A percentile compares a stretch with the other conserved stretches of the same genome.
Conservation (phyloP, 1,284 basidiomycete genomes). For the Boletus sp. region DNA sequence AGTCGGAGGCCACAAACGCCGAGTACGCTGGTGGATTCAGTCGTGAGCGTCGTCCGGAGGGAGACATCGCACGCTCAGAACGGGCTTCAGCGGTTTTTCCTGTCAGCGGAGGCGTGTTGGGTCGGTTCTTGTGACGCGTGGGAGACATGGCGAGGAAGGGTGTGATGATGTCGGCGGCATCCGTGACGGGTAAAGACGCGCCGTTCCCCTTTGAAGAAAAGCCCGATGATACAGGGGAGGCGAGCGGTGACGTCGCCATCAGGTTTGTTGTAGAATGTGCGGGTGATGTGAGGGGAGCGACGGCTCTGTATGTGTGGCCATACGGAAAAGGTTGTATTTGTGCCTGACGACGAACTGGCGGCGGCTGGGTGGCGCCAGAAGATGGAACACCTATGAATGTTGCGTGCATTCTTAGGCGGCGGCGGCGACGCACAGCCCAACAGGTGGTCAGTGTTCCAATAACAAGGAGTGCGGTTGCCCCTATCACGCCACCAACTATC, state of each 20-base stretch:
- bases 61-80: conserved; percentile 6
- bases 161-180: conserved; percentile 28
- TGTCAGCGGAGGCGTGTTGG: background rate
- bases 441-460: conserved; percentile 22
- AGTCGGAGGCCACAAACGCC: background rate
- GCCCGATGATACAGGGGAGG: conserved; percentile 1
- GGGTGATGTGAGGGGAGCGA: conserved; percentile 7
- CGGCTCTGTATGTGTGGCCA: conserved; percentile 4
- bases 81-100: conserved; percentile 14
- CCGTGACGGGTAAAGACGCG: conserved; percentile 8
- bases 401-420: conserved; percentile 7
- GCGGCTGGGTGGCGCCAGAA: conserved; percentile 4
- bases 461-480: conserved; percentile 15
- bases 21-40: conserved; percentile 35
- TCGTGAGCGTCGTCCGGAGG: conserved; percentile 17
- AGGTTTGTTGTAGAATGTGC: conserved; percentile 22
- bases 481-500: conserved; percentile 31
- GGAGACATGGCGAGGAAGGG: conserved; percentile 28
- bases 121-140: conserved; percentile 1
- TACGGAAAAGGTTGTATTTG: background rate
- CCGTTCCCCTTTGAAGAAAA: background rate
- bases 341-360: background rate
- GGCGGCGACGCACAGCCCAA: conserved; percentile 19
- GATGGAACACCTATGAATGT: background rate
- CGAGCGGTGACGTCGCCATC: background rate